Conservation (phyloP, 1,284 basidiomycete genomes). For the Sporisorium iseilematis-ciliati region DNA sequence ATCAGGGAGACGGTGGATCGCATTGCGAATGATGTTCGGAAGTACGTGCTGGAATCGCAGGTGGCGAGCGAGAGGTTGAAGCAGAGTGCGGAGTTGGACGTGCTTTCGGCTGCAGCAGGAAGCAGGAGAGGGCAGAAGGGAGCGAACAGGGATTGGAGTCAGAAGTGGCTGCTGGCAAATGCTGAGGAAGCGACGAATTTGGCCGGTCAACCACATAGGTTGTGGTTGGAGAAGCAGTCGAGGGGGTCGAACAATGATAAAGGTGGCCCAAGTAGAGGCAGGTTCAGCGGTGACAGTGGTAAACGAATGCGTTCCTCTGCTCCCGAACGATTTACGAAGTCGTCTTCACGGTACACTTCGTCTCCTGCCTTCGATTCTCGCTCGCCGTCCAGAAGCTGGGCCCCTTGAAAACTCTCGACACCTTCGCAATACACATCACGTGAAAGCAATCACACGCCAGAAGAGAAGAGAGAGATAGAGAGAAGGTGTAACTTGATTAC, state of each 20-base stretch:
- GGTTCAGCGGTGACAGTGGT: slow-evolving; percentile 2
- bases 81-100: not conserved
- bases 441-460: not conserved
- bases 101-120: not conserved
- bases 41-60: slow-evolving; percentile 41
- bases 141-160: slow-evolving; percentile 18
- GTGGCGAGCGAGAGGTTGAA: not conserved
- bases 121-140: not conserved
- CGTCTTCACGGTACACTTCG: not conserved
- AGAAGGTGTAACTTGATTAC: not conserved
- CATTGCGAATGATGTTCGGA: slow-evolving; percentile 42
- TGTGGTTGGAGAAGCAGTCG: slow-evolving; percentile 2
- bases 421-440: not conserved
- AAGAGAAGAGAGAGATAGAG: not conserved
- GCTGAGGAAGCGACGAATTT: slow-evolving; percentile 29
- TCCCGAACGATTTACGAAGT: not conserved
- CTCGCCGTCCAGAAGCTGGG: slow-evolving; percentile 1
- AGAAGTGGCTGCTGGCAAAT: slow-evolving; percentile 25
- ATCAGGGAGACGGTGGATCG: slow-evolving; percentile 50
- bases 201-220: slow-evolving; percentile 29
- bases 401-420: not conserved
- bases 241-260: not conserved
- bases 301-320: not conserved
- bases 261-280: not conserved
- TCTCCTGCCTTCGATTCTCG: not conserved